Evolutionary conservation across 768 basidiomycete genomes (phyloP), one percentile per base, ranked within the genome.

Genomic region (Russula olivacea): DNA sequence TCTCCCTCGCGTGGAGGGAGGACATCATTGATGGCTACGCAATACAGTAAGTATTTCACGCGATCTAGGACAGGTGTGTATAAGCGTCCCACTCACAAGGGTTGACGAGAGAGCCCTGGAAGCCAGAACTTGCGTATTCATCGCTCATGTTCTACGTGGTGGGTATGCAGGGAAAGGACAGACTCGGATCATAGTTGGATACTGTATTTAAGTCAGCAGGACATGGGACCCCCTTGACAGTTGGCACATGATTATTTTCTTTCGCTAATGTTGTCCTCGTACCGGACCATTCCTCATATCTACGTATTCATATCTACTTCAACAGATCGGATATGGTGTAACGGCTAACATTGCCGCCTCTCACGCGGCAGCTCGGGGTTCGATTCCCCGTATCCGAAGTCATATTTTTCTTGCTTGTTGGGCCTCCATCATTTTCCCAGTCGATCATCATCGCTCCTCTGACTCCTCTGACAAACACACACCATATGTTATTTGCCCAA

Each of bases 321-420:
- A 7, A 0, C 28, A n/a, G 5, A 12, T 72, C 72, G 70, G 72
- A 70, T 73, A 72, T 74, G 73, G 73, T 74, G 73, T 74, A 74
- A 73, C 70, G 73, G 73, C 68, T 73, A 74, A 74, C 73, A 74
- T 74, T 73, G 69, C 70, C 73, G 73, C 73, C 73, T 74, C 71
- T 73, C 72, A 74, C 73, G 75, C 72, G 75, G 71, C 73, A 76
- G 75, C 73, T 73, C 74, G 72, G 74, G 74, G 74, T 75, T 75
- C 74, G 74, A 75, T 71, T 75, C 74, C 74, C 74, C 73, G 74
- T 73, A 75, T 73, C 74, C 71, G 73, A 75, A 68, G 4, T 38
- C 0, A 4, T 3, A 15, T 64, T 64, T 55, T 30, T 40, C 32
- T 47, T 8, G 30, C 45, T 21, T 47, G 11, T 4, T 21, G 21